Evolutionary conservation across 768 basidiomycete genomes (phyloP).

Genomic region (Pleurotus platypus): DNA sequence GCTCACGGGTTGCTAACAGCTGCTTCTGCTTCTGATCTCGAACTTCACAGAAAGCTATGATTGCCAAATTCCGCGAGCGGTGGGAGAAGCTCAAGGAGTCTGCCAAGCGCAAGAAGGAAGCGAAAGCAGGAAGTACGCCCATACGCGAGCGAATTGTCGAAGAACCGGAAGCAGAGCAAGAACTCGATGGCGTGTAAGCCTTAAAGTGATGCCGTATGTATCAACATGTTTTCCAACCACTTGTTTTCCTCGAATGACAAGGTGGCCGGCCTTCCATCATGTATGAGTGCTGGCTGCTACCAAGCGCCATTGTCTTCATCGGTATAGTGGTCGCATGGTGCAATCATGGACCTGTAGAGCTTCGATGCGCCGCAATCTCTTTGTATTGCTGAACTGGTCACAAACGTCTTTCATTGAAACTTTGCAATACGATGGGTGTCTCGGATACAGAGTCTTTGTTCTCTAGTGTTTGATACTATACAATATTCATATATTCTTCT

Average conservation of each 20-base stretch:
- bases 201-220: conserved; percentile 4
- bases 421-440: no score
- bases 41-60: conserved; percentile 68
- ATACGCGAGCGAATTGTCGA: conserved; percentile 74
- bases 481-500: no score
- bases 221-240: neutral
- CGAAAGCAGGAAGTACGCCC: conserved; percentile 43
- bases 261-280: neutral
- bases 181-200: conserved; percentile 33
- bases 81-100: conserved; percentile 92
- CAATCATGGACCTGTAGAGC: no score
- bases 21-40: neutral
- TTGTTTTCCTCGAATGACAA: neutral
- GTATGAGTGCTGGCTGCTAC: neutral
- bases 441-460: no score
- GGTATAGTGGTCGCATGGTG: no score
- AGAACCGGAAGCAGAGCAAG: conserved; percentile 56
- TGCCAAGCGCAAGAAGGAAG: conserved; percentile 81
- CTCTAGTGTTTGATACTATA: no score
- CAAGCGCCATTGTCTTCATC: neutral
- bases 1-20: neutral
- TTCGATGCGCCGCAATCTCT: no score
- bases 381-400: no score
- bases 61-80: conserved; percentile 76
- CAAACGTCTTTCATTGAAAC: no score